Conservation (phyloP, 192 early-diverging fungal species). For the Coemansia reversa region DNA sequence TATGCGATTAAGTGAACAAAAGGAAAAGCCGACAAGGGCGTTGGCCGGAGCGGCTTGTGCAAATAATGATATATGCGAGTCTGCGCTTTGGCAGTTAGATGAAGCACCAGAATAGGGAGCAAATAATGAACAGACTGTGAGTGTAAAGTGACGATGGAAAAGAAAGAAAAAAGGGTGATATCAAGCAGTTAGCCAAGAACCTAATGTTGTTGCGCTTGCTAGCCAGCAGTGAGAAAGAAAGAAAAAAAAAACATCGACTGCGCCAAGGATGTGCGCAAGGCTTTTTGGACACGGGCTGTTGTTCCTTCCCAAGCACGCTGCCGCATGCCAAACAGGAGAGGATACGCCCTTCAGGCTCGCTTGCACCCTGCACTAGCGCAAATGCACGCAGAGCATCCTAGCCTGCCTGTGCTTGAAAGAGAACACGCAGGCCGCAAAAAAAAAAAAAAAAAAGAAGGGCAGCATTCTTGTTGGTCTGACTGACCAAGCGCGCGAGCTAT, state of each 20-base stretch:
- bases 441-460: too few relatives aligned
- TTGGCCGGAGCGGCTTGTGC: background rate
- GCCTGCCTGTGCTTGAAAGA: too few relatives aligned
- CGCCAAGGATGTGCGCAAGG: constrained; percentile 3
- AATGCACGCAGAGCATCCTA: background rate
- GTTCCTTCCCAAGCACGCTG: constrained; percentile 2
- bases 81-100: background rate
- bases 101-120: background rate
- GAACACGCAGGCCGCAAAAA: too few relatives aligned
- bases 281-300: background rate
- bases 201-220: background rate
- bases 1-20: constrained; percentile 1
- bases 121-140: background rate
- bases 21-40: background rate
- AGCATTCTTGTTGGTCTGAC: background rate
- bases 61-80: background rate
- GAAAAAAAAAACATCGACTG: constrained; percentile 7
- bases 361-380: constrained; percentile 5
- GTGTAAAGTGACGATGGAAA: background rate
- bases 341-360: constrained; percentile 1
- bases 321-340: constrained; percentile 6
- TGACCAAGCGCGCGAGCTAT: background rate
- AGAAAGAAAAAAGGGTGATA: background rate
- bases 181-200: background rate
- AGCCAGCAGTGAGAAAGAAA: constrained; percentile 3